Evolutionary conservation across 78 protist genomes (phyloP).

Genomic region (Speleostelium caveatum): DNA sequence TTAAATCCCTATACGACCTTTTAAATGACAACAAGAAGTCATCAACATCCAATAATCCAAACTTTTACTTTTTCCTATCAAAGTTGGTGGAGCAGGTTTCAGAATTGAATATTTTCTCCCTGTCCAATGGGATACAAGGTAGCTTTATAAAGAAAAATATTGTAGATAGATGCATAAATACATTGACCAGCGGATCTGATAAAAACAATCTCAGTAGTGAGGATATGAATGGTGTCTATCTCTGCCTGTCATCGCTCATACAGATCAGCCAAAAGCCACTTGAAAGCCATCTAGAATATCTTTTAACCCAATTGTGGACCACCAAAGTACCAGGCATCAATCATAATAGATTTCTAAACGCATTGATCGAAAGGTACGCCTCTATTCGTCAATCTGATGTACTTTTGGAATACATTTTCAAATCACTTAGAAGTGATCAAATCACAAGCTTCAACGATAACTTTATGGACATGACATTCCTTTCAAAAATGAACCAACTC

Average conservation of each 20-base stretch:
- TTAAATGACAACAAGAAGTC: background rate
- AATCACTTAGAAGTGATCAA: background rate
- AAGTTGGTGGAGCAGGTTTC: conserved; percentile 13
- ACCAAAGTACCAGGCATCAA: background rate
- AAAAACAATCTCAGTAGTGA: background rate
- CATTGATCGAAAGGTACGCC: conserved; percentile 22
- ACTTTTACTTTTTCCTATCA: background rate
- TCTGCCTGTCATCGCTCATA: conserved; percentile 1
- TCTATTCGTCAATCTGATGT: conserved; percentile 68
- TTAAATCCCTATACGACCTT: background rate
- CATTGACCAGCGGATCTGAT: background rate
- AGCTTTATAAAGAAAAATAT: too few relatives aligned
- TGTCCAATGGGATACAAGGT: conserved; percentile 8
- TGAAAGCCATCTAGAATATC: background rate
- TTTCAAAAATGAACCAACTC: background rate
- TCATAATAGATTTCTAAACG: background rate
- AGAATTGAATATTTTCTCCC: conserved; percentile 21
- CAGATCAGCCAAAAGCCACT: conserved; percentile 28
- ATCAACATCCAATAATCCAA: conserved; percentile 10
- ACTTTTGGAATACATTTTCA: background rate
- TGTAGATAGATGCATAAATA: background rate
- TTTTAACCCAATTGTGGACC: conserved; percentile 16
- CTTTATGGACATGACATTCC: background rate
- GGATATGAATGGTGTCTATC: background rate
- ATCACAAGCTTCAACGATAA: background rate